phyloP scores from a whole-genome alignment of 2,329 filamentous ascomycete genomes.

The Xylaria sp. region DNA sequence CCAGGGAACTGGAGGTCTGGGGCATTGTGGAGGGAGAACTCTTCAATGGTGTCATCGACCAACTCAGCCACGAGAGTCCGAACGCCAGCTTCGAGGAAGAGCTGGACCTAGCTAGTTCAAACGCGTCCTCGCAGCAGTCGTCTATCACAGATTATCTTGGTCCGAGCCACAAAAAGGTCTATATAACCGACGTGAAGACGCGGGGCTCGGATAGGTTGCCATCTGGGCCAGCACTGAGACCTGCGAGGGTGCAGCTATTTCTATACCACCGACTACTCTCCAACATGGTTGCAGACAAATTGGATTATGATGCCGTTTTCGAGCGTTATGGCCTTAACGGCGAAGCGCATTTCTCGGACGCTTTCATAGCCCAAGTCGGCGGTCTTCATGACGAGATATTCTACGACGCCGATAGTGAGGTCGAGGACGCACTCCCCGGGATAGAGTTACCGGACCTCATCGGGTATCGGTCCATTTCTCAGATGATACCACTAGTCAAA shows the following conservation, averaged over 20 bases:
- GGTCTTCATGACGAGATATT: slow-evolving; percentile 74
- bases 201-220: slow-evolving; percentile 73
- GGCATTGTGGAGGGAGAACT: slow-evolving; percentile 83
- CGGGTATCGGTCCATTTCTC: slow-evolving; percentile 60
- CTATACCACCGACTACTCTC: slow-evolving; percentile 89
- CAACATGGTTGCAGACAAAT: slow-evolving; percentile 74
- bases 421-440: slow-evolving; percentile 36
- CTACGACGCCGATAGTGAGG: slow-evolving; percentile 56
- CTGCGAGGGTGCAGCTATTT: slow-evolving; percentile 87
- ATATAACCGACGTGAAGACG: slow-evolving; percentile 91
- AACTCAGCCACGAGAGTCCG: slow-evolving; percentile 80
- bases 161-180: slow-evolving; percentile 58
- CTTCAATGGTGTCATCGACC: slow-evolving; percentile 90
- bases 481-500: slow-evolving; percentile 58
- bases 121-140: slow-evolving; percentile 49
- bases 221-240: slow-evolving; percentile 71
- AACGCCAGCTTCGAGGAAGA: slow-evolving; percentile 75
- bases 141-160: slow-evolving; percentile 56
- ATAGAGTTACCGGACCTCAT: slow-evolving; percentile 51
- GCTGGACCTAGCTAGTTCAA: slow-evolving; percentile 55
- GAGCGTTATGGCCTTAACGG: slow-evolving; percentile 75
- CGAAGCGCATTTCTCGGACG: slow-evolving; percentile 76
- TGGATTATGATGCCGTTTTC: slow-evolving; percentile 76
- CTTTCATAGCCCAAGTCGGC: slow-evolving; percentile 80
- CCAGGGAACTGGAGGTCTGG: slow-evolving; percentile 85